Evolutionary conservation across 2,329 filamentous ascomycete genomes (phyloP).

Genomic region (Colletotrichum caudatum): DNA sequence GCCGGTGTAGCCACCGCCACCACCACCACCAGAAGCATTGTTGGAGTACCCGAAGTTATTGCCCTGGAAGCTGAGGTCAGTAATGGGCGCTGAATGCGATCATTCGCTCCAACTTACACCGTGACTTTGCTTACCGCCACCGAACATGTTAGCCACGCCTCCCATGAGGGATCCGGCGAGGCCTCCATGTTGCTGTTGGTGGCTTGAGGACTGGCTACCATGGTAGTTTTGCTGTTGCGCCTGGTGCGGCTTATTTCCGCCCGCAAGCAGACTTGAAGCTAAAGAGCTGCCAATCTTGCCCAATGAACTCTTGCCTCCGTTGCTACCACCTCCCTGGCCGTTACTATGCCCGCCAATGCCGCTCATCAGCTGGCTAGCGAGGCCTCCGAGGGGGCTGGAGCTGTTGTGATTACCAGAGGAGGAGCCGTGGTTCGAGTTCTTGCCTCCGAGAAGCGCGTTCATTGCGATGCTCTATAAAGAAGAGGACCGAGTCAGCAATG

Average conservation of each 20-base stretch:
- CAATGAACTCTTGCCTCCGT: slow-evolving; percentile 55
- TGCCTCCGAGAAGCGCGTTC: slow-evolving; percentile 66
- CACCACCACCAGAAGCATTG: slow-evolving; percentile 32
- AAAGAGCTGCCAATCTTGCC: slow-evolving; percentile 70
- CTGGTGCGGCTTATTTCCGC: slow-evolving; percentile 60
- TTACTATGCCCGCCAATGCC: slow-evolving; percentile 49
- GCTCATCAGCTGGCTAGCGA: slow-evolving; percentile 62
- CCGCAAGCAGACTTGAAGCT: slow-evolving; percentile 66
- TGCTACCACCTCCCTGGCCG: slow-evolving; percentile 46
- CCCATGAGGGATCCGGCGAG: slow-evolving; percentile 67
- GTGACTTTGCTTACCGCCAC: slow-evolving; percentile 59
- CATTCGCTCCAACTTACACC: slow-evolving; percentile 50
- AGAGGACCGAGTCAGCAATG: slow-evolving; percentile 32
- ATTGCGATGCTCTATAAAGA: slow-evolving; percentile 67
- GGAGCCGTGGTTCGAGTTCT: slow-evolving; percentile 55
- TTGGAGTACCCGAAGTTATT: slow-evolving; percentile 75
- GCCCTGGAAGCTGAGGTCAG: slow-evolving; percentile 52
- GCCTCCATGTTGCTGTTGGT: slow-evolving; percentile 56
- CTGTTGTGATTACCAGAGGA: slow-evolving; percentile 49
- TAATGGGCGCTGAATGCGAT: background rate
- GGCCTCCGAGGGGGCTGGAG: slow-evolving; percentile 57
- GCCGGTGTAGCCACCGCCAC: slow-evolving; percentile 69
- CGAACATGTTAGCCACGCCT: slow-evolving; percentile 65
- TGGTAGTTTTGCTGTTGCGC: slow-evolving; percentile 59
- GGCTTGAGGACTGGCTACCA: slow-evolving; percentile 57